Conservation (phyloP, 768 basidiomycete species). For the Suillus cothurnatus region DNA sequence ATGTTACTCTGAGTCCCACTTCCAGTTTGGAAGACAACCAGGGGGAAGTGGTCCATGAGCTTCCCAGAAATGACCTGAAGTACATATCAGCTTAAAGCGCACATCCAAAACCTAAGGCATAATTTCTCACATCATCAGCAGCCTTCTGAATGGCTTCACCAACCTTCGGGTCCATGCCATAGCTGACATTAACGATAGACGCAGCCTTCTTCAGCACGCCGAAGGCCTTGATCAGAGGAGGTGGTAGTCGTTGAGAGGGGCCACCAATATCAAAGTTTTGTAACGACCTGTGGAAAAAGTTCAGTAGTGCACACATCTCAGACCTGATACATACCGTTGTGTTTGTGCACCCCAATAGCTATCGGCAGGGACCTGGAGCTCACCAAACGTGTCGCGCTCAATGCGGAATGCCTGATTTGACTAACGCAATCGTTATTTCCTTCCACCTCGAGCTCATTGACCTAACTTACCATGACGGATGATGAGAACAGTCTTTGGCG, state of each 20-base stretch:
- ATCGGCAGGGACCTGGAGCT: constrained; percentile 83
- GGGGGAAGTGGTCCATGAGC: constrained; percentile 92
- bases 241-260: constrained; percentile 87
- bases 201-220: constrained; percentile 98
- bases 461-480: constrained; percentile 39
- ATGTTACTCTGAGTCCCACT: constrained; percentile 99
- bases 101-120: neutral
- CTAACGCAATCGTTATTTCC: constrained; percentile 23
- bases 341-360: constrained; percentile 99
- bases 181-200: constrained; percentile 82
- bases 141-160: constrained; percentile 89
- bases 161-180: constrained; percentile 89
- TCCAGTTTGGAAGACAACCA: constrained; percentile 99
- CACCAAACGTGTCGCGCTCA: constrained; percentile 96
- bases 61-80: constrained; percentile 92
- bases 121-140: constrained; percentile 79
- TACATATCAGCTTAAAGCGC: constrained; percentile 8
- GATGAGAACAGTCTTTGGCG: constrained; percentile 28
- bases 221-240: constrained; percentile 96
- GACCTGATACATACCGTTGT: constrained; percentile 61
- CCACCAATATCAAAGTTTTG: constrained; percentile 99
- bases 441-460: neutral
- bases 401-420: constrained; percentile 61
- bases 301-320: constrained; percentile 13
- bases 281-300: constrained; percentile 59